Base-by-base conservation (phyloP, 2,329 filamentous ascomycete genomes). In the Tetracladium maxilliforme region DNA sequence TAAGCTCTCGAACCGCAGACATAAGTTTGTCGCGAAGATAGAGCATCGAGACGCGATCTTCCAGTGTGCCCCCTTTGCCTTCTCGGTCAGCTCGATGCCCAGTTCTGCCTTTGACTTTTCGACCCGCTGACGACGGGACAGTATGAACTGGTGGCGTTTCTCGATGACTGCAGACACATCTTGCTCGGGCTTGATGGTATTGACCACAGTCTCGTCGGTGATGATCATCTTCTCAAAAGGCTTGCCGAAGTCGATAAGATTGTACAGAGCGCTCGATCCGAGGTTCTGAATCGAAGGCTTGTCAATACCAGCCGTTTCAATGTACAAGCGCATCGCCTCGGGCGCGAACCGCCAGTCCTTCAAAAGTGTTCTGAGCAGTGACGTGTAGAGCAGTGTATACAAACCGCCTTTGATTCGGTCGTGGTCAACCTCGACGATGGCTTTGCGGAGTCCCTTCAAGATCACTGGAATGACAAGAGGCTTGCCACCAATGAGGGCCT, bases 301-400 rank as follows among this genome's bases (percentile, higher is more conserved):
- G 51, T 98, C 90, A 10, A 92, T 84, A 18, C 75, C 75, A 11
- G 80, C 86, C 4, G 90, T 83, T 40, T 80, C 71, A 34, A 98
- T 90, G 51, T 92, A 98, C 7, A 90, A 62, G 26, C 76, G 74
- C 56, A 98, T 81, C 24, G 94, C 58, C n/a, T 77, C 69, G 2
- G 92, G 90, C 0, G 90, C 83, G 48, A 86, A 94, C 19, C 86
- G 77, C 92, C 92, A 98, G 47, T 98, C 86, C 27, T 80, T 76
- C 23, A 83, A 70, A 22, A 92, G 68, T 0, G 87, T 92, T 52
- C 86, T 92, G 6, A 84, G 67, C 18, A 98, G 57, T 32, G 81
- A 92, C 8, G 87, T 86, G 40, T 87, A 92, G 11, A 95, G 58
- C 15, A 98, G 54, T 0, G 86, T 86, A 47, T 90, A 95, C 58